Conservation (phyloP, 345 rosid species). For the Streptanthus diversifolius region DNA sequence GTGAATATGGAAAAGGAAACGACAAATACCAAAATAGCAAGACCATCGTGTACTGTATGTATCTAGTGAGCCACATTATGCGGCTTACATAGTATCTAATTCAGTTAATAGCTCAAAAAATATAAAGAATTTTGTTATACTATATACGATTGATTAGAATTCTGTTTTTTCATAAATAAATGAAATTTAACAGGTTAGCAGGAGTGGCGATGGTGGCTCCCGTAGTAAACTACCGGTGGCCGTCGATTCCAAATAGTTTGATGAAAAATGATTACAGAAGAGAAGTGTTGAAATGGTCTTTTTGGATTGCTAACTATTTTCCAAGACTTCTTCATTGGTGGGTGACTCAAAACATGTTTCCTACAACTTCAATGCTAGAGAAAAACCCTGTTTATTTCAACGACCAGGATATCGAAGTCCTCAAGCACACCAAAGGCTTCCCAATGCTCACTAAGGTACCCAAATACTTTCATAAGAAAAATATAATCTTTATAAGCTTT, state of each 20-base stretch:
- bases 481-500: neutral
- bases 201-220: slow-evolving; percentile 78
- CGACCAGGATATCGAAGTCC: slow-evolving; percentile 56
- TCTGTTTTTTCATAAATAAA: neutral
- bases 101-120: neutral
- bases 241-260: slow-evolving; percentile 60
- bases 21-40: neutral
- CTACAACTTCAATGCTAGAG: slow-evolving; percentile 56
- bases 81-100: neutral
- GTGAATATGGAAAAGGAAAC: too few species aligned
- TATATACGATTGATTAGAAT: neutral
- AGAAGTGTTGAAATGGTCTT: slow-evolving; percentile 43
- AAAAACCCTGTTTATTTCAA: slow-evolving; percentile 59
- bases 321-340: slow-evolving; percentile 74
- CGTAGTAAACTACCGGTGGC: slow-evolving; percentile 70
- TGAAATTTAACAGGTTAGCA: slow-evolving; percentile 52
- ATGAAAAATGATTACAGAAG: slow-evolving; percentile 62
- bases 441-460: slow-evolving; percentile 81
- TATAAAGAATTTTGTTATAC: neutral
- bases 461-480: neutral
- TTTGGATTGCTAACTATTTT: slow-evolving; percentile 56
- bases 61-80: neutral
- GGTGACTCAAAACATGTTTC: slow-evolving; percentile 60
- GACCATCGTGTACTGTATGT: neutral
- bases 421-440: slow-evolving; percentile 62